Percentiles rank a stretch among this genome's conserved stretches.
Conservation (phyloP, 306 rosid species). For the Acmispon strigosus region DNA sequence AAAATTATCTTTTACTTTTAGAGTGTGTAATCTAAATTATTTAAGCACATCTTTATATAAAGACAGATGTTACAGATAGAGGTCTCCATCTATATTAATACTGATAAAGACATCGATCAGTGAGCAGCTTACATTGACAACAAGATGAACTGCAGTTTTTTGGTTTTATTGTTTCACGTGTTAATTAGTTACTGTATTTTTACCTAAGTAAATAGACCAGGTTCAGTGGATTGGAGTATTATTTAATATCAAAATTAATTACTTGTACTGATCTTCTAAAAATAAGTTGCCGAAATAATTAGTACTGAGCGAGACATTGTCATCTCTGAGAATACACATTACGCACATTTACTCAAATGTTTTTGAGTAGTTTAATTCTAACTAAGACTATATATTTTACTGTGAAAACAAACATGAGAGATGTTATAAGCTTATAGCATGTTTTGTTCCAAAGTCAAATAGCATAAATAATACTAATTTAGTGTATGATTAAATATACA, state of each 20-base stretch:
- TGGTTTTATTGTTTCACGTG: not conserved
- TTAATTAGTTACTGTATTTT: not conserved
- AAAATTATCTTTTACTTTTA: too few relatives aligned
- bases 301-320: not conserved
- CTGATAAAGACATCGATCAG: not conserved
- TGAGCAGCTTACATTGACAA: not conserved
- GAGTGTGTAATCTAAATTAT: too few relatives aligned
- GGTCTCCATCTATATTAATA: conserved; percentile 1
- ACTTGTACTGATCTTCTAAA: not conserved
- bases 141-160: not conserved
- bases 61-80: not conserved
- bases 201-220: too few relatives aligned
- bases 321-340: too few relatives aligned
- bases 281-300: not conserved
- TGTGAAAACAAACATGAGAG: too few relatives aligned
- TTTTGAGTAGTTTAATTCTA: too few relatives aligned
- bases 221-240: not conserved
- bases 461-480: too few relatives aligned
- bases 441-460: too few relatives aligned
- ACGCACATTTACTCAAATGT: too few relatives aligned
- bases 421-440: too few relatives aligned
- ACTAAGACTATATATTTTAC: too few relatives aligned
- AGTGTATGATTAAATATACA: too few relatives aligned
- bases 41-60: not conserved
- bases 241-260: not conserved